Base-by-base conservation (phyloP, 2,329 filamentous ascomycete genomes). In the Fusarium drepaniforme region DNA sequence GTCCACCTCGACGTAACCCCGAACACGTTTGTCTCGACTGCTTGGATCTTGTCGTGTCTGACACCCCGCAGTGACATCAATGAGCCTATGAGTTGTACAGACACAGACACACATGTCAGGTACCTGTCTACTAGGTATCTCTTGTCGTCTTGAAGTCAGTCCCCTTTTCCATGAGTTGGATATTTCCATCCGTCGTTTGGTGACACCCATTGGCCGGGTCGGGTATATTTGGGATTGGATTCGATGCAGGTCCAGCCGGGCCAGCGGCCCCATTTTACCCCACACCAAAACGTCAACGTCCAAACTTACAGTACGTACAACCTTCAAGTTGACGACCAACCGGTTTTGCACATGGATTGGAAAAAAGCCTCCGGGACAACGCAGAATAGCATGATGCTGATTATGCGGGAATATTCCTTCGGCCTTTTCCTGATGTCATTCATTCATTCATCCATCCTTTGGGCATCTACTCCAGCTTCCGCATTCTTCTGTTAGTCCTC, bases 201-300 rank as follows among this genome's bases (percentile, higher is more conserved):
- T 68, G 30, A 56, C 61, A 64, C 46, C 46, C 46, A 23, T 40
- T 37, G 28, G 37, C 23, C 35, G 35, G 61, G 61, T 42, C 46
- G 46, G 40, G 30, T 30, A 46, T 62, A 63, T 60, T 49, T 40
- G 62, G 37, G 25, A 53, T 53, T 53, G 49, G 49, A 53, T 53
- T 53, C 49, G 63, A 64, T 64, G 68, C 44, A 61, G 49, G 56
- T 74, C 51, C 51, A 60, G 57, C 64, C 60, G 49, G 61, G 37
- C 53, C 71, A 73, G 42, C 67, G 37, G 58, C 68, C 57, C 40
- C 71, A 69, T 30, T 46, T 42, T 73, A 73, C 66, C 72, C 72
- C 72, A 66, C 66, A 75, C 63, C 61, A 42, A 72, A 67, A 72
- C 40, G 51, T 74, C 23, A 66, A 67, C 44, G 37, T 60, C 30